Base-by-base conservation (phyloP, 352 stramenopile genomes). In the Phytophthora parvispora region DNA sequence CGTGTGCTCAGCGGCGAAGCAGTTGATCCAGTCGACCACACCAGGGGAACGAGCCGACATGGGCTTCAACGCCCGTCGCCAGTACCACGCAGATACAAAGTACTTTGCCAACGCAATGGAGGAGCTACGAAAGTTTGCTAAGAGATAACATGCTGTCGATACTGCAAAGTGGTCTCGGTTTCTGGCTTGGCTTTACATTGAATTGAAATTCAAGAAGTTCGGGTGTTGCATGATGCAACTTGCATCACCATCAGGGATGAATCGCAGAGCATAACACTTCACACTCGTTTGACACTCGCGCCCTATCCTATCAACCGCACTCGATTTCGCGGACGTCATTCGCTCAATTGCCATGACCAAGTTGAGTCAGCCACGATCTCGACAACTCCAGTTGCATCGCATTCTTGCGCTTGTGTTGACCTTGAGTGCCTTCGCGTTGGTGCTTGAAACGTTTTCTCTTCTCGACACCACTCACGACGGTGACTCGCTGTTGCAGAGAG, bases 71-170 rank as follows among this genome's bases (percentile, higher is more conserved):
- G 78, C 73, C 6, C 69, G 71, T 29, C 70, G 76, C 25, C 67
- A 81, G 60, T 90, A 87, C 49, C 72, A 88, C 63, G 57, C 69
- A 55, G 78, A 91, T 45, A 82, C 77, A 0, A 76, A 81, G 22
- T 87, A 78, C 45, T 91, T 91, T 58, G 74, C 70, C 2, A 51
- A 53, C 1, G 50, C 34, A 2, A 89, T 91, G 80, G 38, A 74
- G 9, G 40, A 80, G 34, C 43, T 90, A 28, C 50, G 61, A 22
- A 28, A 56, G 20, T 78, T 72, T 54, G 59, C 75, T 16, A 72
- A 45, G 38, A 64, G 48, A 47, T 69, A 69, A 61, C 38, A 36
- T 18, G 24, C 18, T 22, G 16, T 60, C 2, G 12, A 51, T 27
- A 51, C 16, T 52, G 38, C 15, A 7, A 59, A 34, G 51, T 50